A percentile compares a stretch with the other conserved stretches of the same genome.
Conservation (phyloP, 345 rosid genomes). For the Eucalyptus melliodora region DNA sequence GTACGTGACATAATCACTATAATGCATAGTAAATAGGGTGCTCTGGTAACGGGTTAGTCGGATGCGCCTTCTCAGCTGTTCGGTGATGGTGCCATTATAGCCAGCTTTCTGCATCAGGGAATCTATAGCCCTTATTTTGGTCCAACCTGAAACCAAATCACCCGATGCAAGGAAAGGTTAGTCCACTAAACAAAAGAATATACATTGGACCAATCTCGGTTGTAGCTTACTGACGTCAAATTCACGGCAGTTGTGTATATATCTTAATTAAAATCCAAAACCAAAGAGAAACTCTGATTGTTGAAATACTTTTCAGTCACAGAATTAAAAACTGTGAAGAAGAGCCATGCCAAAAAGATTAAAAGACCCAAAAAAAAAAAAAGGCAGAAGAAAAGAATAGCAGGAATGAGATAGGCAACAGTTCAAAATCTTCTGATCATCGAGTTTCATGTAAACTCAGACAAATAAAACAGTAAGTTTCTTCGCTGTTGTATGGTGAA, state of each 20-base stretch:
- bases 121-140: slow-evolving; percentile 70
- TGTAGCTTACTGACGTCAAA: neutral
- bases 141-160: slow-evolving; percentile 53
- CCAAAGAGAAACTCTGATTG: neutral
- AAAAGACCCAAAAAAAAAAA: neutral
- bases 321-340: neutral
- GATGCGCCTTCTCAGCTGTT: slow-evolving; percentile 52
- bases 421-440: neutral
- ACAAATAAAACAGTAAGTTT: neutral
- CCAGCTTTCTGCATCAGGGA: slow-evolving; percentile 94
- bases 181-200: neutral
- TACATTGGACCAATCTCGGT: neutral
- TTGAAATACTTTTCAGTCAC: neutral
- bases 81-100: slow-evolving; percentile 48
- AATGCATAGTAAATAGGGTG: slow-evolving; percentile 70
- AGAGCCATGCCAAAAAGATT: neutral
- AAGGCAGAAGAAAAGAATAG: neutral
- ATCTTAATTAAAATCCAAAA: neutral
- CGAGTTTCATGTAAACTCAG: neutral
- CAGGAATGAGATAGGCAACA: neutral
- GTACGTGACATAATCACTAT: slow-evolving; percentile 59
- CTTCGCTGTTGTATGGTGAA: neutral
- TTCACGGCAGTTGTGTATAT: neutral
- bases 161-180: neutral
- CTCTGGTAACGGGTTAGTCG: slow-evolving; percentile 90